Evolutionary conservation across 1,139 yeast genomes (phyloP).

Genomic region (Lodderomyces parapsilosis): DNA sequence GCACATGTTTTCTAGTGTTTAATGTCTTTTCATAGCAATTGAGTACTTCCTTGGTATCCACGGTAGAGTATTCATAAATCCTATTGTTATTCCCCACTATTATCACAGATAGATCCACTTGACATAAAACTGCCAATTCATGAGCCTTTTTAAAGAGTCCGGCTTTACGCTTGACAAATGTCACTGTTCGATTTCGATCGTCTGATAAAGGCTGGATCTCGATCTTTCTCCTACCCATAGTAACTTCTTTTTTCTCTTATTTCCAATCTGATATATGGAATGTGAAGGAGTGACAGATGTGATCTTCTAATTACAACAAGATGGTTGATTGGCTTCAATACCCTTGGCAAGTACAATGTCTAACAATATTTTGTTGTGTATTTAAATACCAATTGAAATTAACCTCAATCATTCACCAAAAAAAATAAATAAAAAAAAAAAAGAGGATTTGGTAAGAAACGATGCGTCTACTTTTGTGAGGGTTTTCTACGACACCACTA

Average conservation of each 20-base stretch:
- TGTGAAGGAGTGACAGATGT: too few relatives aligned
- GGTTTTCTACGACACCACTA: too few relatives aligned
- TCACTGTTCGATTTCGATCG: slow-evolving; percentile 84
- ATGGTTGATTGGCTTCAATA: too few relatives aligned
- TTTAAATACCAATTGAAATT: too few relatives aligned
- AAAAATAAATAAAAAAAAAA: too few relatives aligned
- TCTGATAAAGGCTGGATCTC: slow-evolving; percentile 89
- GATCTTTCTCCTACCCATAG: slow-evolving; percentile 96
- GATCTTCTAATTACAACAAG: too few relatives aligned
- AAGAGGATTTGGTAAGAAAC: too few relatives aligned
- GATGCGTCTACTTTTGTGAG: too few relatives aligned
- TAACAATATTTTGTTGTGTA: too few relatives aligned
- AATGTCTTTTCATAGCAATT: slow-evolving; percentile 43
- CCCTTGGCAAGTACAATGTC: too few relatives aligned
- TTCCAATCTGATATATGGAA: too few relatives aligned
- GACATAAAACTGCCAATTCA: slow-evolving; percentile 88
- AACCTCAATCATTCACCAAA: too few relatives aligned
- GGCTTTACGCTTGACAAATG: slow-evolving; percentile 91
- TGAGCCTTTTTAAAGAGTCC: slow-evolving; percentile 96
- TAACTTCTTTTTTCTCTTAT: background rate
- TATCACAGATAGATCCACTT: slow-evolving; percentile 88
- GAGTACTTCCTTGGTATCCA: slow-evolving; percentile 62
- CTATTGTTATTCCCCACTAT: slow-evolving; percentile 83
- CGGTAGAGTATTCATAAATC: slow-evolving; percentile 79
- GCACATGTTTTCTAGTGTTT: slow-evolving; percentile 29